Evolutionary conservation across 2,329 filamentous ascomycete genomes (phyloP).

Genomic region (Ascochyta pisi): DNA sequence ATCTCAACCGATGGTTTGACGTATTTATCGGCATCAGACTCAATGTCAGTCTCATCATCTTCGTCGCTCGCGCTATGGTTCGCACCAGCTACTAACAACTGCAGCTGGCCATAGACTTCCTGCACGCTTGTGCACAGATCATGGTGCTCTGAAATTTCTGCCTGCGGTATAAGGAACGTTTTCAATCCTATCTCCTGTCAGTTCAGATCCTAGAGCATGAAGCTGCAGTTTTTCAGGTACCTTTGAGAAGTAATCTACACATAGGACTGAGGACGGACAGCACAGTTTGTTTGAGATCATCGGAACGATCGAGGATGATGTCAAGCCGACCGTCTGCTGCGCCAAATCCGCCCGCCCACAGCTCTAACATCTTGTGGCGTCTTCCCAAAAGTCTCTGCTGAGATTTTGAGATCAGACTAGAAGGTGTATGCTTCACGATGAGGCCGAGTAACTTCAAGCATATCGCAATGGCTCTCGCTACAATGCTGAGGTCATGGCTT

Average conservation of each 20-base stretch:
- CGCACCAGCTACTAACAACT: constrained; percentile 12
- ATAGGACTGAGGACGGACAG: constrained; percentile 20
- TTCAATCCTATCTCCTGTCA: background rate
- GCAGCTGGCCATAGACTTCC: constrained; percentile 20
- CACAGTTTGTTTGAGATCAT: constrained; percentile 17
- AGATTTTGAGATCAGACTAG: background rate
- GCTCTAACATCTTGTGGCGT: constrained; percentile 15
- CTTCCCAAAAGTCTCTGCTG: constrained; percentile 18
- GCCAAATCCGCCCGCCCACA: constrained; percentile 28
- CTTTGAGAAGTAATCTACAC: constrained; percentile 16
- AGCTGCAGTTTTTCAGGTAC: constrained; percentile 1
- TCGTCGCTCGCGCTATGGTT: background rate
- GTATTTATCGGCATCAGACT: constrained; percentile 3
- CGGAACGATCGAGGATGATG: constrained; percentile 22
- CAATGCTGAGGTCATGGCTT: constrained; percentile 11
- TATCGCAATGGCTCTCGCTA: constrained; percentile 7
- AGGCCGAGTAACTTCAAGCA: constrained; percentile 10
- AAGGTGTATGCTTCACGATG: background rate
- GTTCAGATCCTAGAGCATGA: background rate
- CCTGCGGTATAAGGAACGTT: no score
- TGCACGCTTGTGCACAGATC: background rate
- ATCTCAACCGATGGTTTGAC: background rate
- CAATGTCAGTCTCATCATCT: constrained; percentile 16
- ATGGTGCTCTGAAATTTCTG: no score
- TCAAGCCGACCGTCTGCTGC: constrained; percentile 23